These are phyloP conservation scores for Coemansia sp. DNA, from an alignment of 192 early-diverging fungal species.

Conservation along the genomic window DNA sequence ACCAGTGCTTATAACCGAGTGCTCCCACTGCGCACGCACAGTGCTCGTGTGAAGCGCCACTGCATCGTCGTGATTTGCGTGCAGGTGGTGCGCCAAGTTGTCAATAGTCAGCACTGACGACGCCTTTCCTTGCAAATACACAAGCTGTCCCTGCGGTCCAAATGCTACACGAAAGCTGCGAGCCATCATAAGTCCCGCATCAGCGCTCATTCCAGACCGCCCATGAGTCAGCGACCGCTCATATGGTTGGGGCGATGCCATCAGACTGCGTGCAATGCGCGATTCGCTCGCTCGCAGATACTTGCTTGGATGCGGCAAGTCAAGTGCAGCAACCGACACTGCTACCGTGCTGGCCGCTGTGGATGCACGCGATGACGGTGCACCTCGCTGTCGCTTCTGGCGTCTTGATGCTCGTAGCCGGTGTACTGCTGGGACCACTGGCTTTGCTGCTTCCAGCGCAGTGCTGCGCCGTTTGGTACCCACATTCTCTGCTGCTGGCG, in stretches of 20 bases:
- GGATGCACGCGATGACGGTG: neutral
- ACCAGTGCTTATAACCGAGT: constrained; percentile 7
- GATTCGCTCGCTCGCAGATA: constrained; percentile 35
- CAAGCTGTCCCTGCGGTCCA: constrained; percentile 73
- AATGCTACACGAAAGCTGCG: constrained; percentile 84
- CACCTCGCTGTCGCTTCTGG: neutral
- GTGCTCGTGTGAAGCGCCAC: constrained; percentile 11
- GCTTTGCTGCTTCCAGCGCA: neutral
- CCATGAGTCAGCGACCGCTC: constrained; percentile 43
- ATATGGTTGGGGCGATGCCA: constrained; percentile 30
- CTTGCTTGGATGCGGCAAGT: constrained; percentile 43
- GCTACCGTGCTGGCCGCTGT: neutral
- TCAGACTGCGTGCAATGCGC: constrained; percentile 12
- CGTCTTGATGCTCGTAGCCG: neutral
- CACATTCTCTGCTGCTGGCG: neutral
- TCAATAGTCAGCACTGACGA: constrained; percentile 47
- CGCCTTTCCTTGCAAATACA: constrained; percentile 33
- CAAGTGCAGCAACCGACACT: constrained; percentile 20
- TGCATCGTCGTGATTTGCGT: constrained; percentile 20
- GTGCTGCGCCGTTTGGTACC: neutral
- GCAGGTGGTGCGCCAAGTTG: constrained; percentile 34
- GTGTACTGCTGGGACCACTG: neutral
- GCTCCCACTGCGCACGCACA: constrained; percentile 31
- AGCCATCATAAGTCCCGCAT: constrained; percentile 79
- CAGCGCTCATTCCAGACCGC: constrained; percentile 55